Evolutionary conservation across 2,329 filamentous ascomycete species (phyloP).

Genomic region (Penicillium concentricum): DNA sequence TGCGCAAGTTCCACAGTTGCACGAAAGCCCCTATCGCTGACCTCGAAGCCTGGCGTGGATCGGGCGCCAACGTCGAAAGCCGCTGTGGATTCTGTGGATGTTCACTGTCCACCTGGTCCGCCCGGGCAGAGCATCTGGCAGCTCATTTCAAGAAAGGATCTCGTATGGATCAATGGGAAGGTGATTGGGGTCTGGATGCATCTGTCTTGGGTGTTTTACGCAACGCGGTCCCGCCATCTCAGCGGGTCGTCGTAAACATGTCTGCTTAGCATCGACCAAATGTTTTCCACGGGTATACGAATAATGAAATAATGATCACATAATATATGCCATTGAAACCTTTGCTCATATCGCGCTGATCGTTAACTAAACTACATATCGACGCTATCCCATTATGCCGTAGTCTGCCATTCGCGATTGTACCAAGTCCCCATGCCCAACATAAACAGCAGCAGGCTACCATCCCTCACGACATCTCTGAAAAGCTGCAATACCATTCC

Average conservation of each 20-base stretch:
- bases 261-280: not conserved
- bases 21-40: constrained; percentile 50
- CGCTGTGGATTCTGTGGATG: constrained; percentile 56
- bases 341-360: constrained; percentile 9
- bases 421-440: constrained; percentile 47
- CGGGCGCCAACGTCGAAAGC: constrained; percentile 51
- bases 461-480: constrained; percentile 43
- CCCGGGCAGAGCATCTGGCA: constrained; percentile 53
- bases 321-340: not conserved
- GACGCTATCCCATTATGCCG: not conserved
- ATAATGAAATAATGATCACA: constrained; percentile 5
- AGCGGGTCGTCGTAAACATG: constrained; percentile 7
- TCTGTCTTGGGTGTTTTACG: constrained; percentile 32
- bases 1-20: constrained; percentile 55
- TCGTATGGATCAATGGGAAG: constrained; percentile 56
- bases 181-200: constrained; percentile 51
- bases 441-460: constrained; percentile 46
- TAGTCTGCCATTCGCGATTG: constrained; percentile 30
- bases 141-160: constrained; percentile 56
- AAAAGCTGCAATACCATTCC: constrained; percentile 39
- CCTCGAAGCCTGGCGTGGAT: constrained; percentile 56
- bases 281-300: not conserved
- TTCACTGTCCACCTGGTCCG: constrained; percentile 51
- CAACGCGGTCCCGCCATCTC: constrained; percentile 35
- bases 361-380: not conserved